These are phyloP conservation scores for Citrus unshiu DNA, from an alignment of 345 rosid genomes.

Conservation along the genomic window DNA sequence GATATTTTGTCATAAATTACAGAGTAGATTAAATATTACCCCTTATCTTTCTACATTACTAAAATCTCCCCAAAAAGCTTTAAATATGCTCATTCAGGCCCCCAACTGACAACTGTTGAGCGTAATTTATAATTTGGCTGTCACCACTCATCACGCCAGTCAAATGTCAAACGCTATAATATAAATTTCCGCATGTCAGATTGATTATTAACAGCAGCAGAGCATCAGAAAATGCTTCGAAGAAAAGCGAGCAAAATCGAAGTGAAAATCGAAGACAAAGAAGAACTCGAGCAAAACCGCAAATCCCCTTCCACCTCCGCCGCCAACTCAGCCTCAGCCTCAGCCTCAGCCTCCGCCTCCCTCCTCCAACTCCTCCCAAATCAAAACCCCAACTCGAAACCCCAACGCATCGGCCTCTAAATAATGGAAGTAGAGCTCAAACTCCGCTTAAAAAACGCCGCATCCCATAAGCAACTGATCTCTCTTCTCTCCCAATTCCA, in stretches of 20 bases:
- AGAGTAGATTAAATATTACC: background rate
- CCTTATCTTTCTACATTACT: background rate
- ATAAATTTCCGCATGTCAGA: background rate
- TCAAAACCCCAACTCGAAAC: conserved; percentile 50
- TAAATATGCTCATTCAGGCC: background rate
- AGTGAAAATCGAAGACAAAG: conserved; percentile 76
- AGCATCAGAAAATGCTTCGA: conserved; percentile 54
- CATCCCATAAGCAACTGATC: conserved; percentile 42
- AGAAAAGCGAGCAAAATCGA: conserved; percentile 84
- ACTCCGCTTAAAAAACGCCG: conserved; percentile 51
- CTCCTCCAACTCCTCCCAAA: conserved; percentile 56
- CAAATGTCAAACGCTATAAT: background rate
- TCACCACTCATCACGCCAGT: no score
- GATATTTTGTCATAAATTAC: no score
- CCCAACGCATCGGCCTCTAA: conserved; percentile 67
- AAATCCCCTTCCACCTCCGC: conserved; percentile 34
- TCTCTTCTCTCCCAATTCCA: conserved; percentile 52
- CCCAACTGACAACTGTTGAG: background rate
- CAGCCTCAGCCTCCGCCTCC: conserved; percentile 43
- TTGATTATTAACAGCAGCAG: background rate
- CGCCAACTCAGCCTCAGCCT: conserved; percentile 15
- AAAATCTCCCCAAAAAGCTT: accelerated
- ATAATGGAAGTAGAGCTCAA: conserved; percentile 84
- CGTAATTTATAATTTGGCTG: background rate
- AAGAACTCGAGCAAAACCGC: conserved; percentile 79